A percentile compares a stretch with the other conserved stretches of the same genome.
Evolutionary conservation across 1,284 basidiomycete genomes (phyloP).

Genomic region (Omphalotus olearius): DNA sequence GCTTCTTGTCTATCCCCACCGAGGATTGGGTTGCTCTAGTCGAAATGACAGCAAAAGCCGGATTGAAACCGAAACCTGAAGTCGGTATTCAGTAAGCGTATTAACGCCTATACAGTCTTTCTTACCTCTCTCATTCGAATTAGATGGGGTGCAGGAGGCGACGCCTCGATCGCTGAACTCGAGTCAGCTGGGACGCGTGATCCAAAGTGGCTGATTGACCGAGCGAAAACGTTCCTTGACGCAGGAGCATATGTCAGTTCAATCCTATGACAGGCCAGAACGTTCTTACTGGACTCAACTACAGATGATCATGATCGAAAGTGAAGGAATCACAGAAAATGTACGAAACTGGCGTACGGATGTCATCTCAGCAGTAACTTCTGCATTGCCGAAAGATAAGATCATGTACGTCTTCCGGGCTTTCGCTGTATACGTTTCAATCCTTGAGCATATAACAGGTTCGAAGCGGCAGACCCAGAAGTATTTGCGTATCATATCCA

Average conservation of each 20-base stretch:
- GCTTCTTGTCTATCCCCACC: slow-evolving; percentile 42
- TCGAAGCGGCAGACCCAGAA: slow-evolving; percentile 42
- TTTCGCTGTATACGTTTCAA: background rate
- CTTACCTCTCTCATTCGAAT: background rate
- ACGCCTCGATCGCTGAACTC: slow-evolving; percentile 34
- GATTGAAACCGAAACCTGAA: slow-evolving; percentile 42
- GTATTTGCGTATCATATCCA: slow-evolving; percentile 32
- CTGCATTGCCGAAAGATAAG: slow-evolving; percentile 36
- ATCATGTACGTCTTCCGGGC: slow-evolving; percentile 31
- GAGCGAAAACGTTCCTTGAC: slow-evolving; percentile 38
- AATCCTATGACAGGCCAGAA: background rate
- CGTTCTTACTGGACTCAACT: background rate
- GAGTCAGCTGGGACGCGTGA: slow-evolving; percentile 37
- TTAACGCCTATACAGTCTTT: background rate
- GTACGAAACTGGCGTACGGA: slow-evolving; percentile 39
- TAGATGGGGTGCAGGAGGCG: slow-evolving; percentile 40
- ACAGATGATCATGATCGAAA: slow-evolving; percentile 43
- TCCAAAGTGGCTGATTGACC: slow-evolving; percentile 39
- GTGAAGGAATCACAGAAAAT: slow-evolving; percentile 46
- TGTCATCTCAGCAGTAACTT: slow-evolving; percentile 39
- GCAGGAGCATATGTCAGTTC: slow-evolving; percentile 30
- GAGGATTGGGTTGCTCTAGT: slow-evolving; percentile 41
- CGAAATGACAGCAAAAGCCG: slow-evolving; percentile 35
- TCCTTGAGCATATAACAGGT: slow-evolving; percentile 21
- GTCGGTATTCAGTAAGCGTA: slow-evolving; percentile 31